These are phyloP conservation scores for Arthrobotrys iridis DNA, from an alignment of 2,329 filamentous ascomycete species.

Conservation along the genomic window DNA sequence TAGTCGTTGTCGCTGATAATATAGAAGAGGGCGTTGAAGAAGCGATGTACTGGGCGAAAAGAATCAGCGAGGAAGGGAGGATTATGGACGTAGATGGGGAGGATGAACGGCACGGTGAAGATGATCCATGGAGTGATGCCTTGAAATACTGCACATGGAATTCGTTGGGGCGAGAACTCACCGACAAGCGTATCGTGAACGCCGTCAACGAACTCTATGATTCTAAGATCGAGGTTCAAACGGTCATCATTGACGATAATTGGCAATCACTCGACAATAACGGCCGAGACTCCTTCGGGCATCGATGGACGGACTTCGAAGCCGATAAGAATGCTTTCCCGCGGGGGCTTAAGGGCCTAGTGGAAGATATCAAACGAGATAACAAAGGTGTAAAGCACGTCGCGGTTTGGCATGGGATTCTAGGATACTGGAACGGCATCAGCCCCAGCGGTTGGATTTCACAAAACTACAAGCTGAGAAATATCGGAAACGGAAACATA, in stretches of 20 bases:
- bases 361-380: conserved; percentile 73
- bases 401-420: conserved; percentile 91
- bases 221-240: conserved; percentile 79
- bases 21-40: conserved; percentile 39
- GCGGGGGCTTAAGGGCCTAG: conserved; percentile 76
- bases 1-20: conserved; percentile 25
- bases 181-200: conserved; percentile 78
- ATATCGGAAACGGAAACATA: conserved; percentile 68
- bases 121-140: conserved; percentile 68
- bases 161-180: conserved; percentile 82
- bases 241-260: conserved; percentile 94
- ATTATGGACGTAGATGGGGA: neutral
- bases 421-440: conserved; percentile 92
- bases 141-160: conserved; percentile 98
- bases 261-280: conserved; percentile 80
- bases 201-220: conserved; percentile 77
- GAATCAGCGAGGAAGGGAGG: conserved; percentile 5
- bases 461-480: conserved; percentile 77
- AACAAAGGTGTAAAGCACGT: conserved; percentile 81
- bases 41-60: conserved; percentile 39
- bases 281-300: conserved; percentile 65
- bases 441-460: conserved; percentile 78
- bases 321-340: conserved; percentile 83
- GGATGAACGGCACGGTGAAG: neutral
- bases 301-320: conserved; percentile 82